phyloP scores from a whole-genome alignment of 2,329 filamentous ascomycete genomes.

The Paecilomyces sp. region DNA sequence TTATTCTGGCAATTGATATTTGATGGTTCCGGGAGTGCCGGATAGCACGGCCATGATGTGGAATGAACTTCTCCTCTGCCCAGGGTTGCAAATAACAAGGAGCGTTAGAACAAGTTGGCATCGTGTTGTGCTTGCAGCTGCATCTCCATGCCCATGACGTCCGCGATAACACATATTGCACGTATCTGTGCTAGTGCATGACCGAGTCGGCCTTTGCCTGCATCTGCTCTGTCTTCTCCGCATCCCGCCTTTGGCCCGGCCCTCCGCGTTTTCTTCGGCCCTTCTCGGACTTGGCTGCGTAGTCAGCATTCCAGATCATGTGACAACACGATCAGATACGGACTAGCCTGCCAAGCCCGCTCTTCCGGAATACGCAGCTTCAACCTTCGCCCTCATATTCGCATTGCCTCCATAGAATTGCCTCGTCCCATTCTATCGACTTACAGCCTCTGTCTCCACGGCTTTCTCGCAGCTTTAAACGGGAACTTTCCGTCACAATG shows the following conservation, averaged over 20 bases:
- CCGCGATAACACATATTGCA: neutral
- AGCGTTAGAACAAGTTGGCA: neutral
- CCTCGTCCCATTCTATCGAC: neutral
- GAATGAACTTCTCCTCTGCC: neutral
- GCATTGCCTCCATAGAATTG: neutral
- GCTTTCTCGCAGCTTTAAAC: slow-evolving; percentile 6
- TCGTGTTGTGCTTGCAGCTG: neutral
- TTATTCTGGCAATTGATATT: neutral
- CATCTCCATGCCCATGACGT: neutral
- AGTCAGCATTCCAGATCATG: neutral
- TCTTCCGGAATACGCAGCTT: slow-evolving; percentile 3
- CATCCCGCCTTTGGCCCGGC: neutral
- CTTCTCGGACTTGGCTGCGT: neutral
- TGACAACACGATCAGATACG: neutral
- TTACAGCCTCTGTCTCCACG: neutral
- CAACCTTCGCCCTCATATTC: neutral
- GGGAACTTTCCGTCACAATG: slow-evolving; percentile 32
- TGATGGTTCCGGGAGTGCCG: neutral
- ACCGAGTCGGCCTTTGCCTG: neutral
- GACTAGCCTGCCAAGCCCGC: slow-evolving; percentile 7
- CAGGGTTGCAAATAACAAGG: neutral
- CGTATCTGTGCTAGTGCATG: neutral
- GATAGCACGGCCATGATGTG: neutral
- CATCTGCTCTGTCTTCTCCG: neutral
- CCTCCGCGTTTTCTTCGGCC: neutral